phyloP scores from a whole-genome alignment of 78 protist species.

The Dictyostelium brefeldianum region DNA sequence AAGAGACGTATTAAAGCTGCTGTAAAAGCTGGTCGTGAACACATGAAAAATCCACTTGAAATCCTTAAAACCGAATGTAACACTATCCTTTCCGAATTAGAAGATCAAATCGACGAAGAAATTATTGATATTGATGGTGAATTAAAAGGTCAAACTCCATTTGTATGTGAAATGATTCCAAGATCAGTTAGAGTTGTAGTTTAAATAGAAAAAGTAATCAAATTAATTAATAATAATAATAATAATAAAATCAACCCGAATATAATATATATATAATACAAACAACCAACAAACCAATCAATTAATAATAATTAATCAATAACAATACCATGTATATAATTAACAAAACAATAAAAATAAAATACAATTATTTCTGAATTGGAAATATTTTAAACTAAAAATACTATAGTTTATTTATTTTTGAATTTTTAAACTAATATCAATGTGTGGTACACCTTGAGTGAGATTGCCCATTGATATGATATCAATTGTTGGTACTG shows the following conservation, averaged over 20 bases:
- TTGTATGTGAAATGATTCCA: constrained; percentile 75
- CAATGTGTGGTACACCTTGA: constrained; percentile 91
- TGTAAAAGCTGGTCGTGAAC: constrained; percentile 39
- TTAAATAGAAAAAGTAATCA: constrained; percentile 4
- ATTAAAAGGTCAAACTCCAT: constrained; percentile 79
- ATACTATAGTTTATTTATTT: constrained; percentile 1
- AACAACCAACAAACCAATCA: background rate
- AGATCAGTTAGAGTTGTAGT: constrained; percentile 61
- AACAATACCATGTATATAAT: background rate
- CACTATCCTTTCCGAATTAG: constrained; percentile 64
- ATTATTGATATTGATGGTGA: constrained; percentile 85
- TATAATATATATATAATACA: background rate
- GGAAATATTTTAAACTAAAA: background rate
- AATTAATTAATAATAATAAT: background rate
- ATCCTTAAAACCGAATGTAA: constrained; percentile 79
- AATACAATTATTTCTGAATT: background rate
- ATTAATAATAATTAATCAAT: too few relatives aligned
- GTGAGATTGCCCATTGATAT: constrained; percentile 89
- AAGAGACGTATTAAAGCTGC: constrained; percentile 67
- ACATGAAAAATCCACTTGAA: constrained; percentile 43
- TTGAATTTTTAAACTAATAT: constrained; percentile 92
- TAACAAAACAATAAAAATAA: too few relatives aligned
- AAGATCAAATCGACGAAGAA: constrained; percentile 82
- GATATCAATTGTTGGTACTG: constrained; percentile 85
- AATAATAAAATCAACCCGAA: background rate